Base-by-base conservation (phyloP, 139 green algal genomes). In the Chlamydomonas incerta region DNA sequence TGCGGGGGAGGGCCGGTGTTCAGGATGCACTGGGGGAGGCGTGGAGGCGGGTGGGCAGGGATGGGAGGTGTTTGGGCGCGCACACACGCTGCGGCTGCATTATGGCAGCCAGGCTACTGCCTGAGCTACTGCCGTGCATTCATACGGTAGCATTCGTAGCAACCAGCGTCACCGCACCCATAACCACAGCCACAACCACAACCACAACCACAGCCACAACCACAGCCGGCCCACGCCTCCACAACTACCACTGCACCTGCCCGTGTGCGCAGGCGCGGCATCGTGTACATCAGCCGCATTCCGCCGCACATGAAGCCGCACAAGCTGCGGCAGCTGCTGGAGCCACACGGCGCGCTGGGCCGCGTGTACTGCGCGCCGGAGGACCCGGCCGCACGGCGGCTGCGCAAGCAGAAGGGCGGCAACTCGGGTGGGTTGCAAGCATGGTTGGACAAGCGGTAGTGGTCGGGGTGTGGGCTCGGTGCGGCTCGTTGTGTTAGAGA, bases 301-400 rank as follows among this genome's bases (percentile, higher is more conserved):
- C 90, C 91, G 34, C 89, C 91, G n/a, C 89, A 91, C 46, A 91
- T 93, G 95, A 99, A 99, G 81, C 97, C 96, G 2, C 90, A 94
- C 60, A 99, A 98, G 84, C 65, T 99, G 82, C 92, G 95, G 37
- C 95, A 98, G 81, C 80, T 99, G 90, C 87, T 99, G 81, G 86
- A 88, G 29, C 80, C 92, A 75, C 90, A 98, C 87, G 97, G 93
- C 1, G 90, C 96, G 73, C 31, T 90, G 18, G 90, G 90, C 2
- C 90, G 97, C 0, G 75, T 99, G 31, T 99, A 99, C 89, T 94
- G 98, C 60, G 93, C 95, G 26, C 96, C 94, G 18, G 96, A 98
- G 76, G 90, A 95, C 58, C 58, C 73, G 1, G n/a, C 65, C 1
- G 35, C 66, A 6, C 82, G 83, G 33, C 52, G 83, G 23, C 80